A percentile compares a stretch with the other conserved stretches of the same genome.
Conservation (phyloP, 2,329 filamentous ascomycete genomes). For the Teratosphaeriaceae sp. region DNA sequence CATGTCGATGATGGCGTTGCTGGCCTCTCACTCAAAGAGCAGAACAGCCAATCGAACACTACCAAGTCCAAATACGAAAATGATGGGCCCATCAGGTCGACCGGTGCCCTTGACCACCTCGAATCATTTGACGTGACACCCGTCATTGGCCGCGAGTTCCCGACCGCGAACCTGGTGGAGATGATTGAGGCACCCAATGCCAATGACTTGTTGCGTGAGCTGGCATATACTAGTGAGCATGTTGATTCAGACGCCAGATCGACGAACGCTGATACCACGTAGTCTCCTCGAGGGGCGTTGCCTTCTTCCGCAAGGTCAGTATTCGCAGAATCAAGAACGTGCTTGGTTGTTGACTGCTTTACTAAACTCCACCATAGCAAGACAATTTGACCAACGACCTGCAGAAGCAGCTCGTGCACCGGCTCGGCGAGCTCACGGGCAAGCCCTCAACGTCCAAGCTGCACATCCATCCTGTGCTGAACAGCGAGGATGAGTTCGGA, state of each 20-base stretch:
- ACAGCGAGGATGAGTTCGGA: conserved; percentile 35
- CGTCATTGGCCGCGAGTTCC: conserved; percentile 45
- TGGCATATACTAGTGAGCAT: conserved; percentile 50
- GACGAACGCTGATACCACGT: conserved; percentile 3
- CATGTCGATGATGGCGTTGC: background rate
- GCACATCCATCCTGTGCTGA: conserved; percentile 52
- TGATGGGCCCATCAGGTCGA: background rate
- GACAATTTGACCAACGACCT: conserved; percentile 41
- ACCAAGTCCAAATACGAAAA: background rate
- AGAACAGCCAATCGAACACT: background rate
- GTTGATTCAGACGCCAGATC: background rate
- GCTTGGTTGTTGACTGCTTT: conserved; percentile 30
- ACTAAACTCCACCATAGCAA: conserved; percentile 22
- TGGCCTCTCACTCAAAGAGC: background rate
- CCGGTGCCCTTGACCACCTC: background rate
- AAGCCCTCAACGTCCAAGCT: conserved; percentile 50
- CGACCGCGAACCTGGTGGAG: conserved; percentile 30
- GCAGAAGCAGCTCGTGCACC: conserved; percentile 49
- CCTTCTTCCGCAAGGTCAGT: background rate
- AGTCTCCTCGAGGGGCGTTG: conserved; percentile 22
- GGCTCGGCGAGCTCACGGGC: conserved; percentile 52
- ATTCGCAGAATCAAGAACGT: conserved; percentile 1
- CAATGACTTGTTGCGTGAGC: conserved; percentile 32
- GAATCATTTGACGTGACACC: conserved; percentile 39
- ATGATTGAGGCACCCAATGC: conserved; percentile 29